phyloP scores from a whole-genome alignment of 805 yeast species.

The Nakazawaea holstii region DNA sequence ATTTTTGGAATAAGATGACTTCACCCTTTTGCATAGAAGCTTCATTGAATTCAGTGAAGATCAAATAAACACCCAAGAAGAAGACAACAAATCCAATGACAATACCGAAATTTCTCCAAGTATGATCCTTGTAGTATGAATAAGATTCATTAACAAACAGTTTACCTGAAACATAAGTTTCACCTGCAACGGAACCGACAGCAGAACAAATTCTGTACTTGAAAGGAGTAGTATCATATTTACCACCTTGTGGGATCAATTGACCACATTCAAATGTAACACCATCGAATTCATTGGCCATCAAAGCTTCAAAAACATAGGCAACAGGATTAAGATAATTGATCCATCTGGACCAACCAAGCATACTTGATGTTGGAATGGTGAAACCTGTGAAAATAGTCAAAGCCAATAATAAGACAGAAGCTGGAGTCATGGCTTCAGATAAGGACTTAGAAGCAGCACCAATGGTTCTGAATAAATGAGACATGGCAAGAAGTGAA shows the following conservation, averaged over 20 bases:
- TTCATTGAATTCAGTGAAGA: slow-evolving; percentile 50
- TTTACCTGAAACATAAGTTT: slow-evolving; percentile 43
- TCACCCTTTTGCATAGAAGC: slow-evolving; percentile 72
- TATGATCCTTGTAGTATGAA: slow-evolving; percentile 47
- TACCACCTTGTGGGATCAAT: slow-evolving; percentile 40
- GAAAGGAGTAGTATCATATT: slow-evolving; percentile 20
- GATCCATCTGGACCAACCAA: slow-evolving; percentile 48
- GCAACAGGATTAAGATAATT: slow-evolving; percentile 39
- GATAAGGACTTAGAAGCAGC: slow-evolving; percentile 28
- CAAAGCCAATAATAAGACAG: slow-evolving; percentile 33
- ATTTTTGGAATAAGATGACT: slow-evolving; percentile 51
- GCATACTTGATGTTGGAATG: slow-evolving; percentile 38
- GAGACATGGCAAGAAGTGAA: slow-evolving; percentile 51
- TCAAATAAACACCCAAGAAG: slow-evolving; percentile 49
- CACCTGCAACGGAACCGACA: slow-evolving; percentile 53
- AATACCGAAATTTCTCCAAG: slow-evolving; percentile 83
- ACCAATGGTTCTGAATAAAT: slow-evolving; percentile 39
- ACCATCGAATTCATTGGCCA: slow-evolving; percentile 39
- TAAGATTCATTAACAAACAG: slow-evolving; percentile 40
- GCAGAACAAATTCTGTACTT: slow-evolving; percentile 40
- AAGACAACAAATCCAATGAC: slow-evolving; percentile 47
- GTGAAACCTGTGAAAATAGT: slow-evolving; percentile 42
- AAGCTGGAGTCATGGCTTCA: slow-evolving; percentile 39
- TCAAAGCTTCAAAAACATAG: slow-evolving; percentile 39
- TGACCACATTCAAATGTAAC: slow-evolving; percentile 31